phyloP scores from a whole-genome alignment of 495 filamentous ascomycete species.

The Hypomontagnella monticulosa region DNA sequence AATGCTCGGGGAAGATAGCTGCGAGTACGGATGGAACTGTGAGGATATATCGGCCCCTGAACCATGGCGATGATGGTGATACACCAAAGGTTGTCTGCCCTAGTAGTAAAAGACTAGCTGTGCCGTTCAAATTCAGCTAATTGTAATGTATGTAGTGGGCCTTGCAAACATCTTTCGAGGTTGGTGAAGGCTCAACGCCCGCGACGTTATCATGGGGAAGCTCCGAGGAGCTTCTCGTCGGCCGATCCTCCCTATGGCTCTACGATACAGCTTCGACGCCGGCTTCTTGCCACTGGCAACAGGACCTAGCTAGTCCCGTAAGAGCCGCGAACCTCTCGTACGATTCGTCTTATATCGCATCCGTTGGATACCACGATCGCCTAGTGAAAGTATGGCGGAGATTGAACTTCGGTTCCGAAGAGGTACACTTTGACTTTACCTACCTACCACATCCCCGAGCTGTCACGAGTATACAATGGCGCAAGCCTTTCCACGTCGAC shows the following conservation, averaged over 20 bases:
- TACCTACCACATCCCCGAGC: constrained; percentile 86
- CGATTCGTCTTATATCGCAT: constrained; percentile 85
- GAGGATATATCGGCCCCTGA: constrained; percentile 82
- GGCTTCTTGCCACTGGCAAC: constrained; percentile 73
- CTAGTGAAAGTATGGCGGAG: constrained; percentile 94
- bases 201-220: constrained; percentile 86
- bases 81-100: constrained; percentile 66
- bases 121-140: constrained; percentile 58
- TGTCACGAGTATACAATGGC: constrained; percentile 88
- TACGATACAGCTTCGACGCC: constrained; percentile 67
- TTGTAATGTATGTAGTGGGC: constrained; percentile 60
- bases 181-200: constrained; percentile 57
- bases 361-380: constrained; percentile 79
- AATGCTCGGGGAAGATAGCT: constrained; percentile 86
- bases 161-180: constrained; percentile 55
- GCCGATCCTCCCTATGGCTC: constrained; percentile 74
- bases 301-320: constrained; percentile 73
- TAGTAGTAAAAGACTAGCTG: constrained; percentile 54
- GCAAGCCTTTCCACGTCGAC: constrained; percentile 74
- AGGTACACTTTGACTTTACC: constrained; percentile 87
- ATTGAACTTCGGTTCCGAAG: constrained; percentile 82
- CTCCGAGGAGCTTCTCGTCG: constrained; percentile 82
- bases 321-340: constrained; percentile 85
- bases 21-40: constrained; percentile 70
- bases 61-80: constrained; percentile 66